These are phyloP conservation scores for Aspergillus sparsus DNA, from an alignment of 495 filamentous ascomycete species.

Conservation along the genomic window DNA sequence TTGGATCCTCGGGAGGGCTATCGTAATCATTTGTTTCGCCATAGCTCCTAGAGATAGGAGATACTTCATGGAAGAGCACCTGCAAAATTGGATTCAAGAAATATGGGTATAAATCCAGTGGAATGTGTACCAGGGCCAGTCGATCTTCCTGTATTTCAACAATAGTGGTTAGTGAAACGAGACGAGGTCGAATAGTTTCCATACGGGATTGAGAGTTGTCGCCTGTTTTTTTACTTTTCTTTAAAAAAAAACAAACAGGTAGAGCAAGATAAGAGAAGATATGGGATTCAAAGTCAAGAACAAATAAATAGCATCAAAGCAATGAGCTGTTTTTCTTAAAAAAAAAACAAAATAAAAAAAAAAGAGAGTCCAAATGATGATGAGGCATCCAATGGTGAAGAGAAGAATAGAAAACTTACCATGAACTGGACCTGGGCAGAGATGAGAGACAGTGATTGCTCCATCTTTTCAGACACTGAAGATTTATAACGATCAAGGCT, in stretches of 20 bases:
- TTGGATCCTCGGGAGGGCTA: conserved; percentile 31
- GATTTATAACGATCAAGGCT: conserved; percentile 1
- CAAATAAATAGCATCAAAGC: background rate
- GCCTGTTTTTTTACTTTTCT: background rate
- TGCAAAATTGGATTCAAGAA: conserved; percentile 83
- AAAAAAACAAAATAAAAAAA: conserved; percentile 8
- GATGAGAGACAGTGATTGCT: conserved; percentile 50
- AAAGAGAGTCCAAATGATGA: too few relatives aligned
- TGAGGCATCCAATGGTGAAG: background rate
- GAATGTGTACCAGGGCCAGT: conserved; percentile 88
- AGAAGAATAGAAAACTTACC: conserved; percentile 37
- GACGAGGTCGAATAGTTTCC: conserved; percentile 2
- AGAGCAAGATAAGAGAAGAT: conserved; percentile 3
- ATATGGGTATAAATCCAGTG: conserved; percentile 73
- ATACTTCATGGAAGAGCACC: conserved; percentile 70
- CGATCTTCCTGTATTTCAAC: conserved; percentile 69
- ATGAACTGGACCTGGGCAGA: conserved; percentile 59
- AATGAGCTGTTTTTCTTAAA: background rate
- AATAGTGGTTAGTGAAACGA: conserved; percentile 20
- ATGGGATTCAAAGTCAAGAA: conserved; percentile 6
- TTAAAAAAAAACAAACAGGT: background rate
- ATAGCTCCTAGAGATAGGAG: conserved; percentile 33
- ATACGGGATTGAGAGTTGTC: background rate
- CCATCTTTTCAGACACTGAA: conserved; percentile 35
- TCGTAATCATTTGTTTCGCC: conserved; percentile 36